Evolutionary conservation across 495 filamentous ascomycete genomes (phyloP), one percentile per base, ranked within the genome.

Genomic region (Xylaria longipes): DNA sequence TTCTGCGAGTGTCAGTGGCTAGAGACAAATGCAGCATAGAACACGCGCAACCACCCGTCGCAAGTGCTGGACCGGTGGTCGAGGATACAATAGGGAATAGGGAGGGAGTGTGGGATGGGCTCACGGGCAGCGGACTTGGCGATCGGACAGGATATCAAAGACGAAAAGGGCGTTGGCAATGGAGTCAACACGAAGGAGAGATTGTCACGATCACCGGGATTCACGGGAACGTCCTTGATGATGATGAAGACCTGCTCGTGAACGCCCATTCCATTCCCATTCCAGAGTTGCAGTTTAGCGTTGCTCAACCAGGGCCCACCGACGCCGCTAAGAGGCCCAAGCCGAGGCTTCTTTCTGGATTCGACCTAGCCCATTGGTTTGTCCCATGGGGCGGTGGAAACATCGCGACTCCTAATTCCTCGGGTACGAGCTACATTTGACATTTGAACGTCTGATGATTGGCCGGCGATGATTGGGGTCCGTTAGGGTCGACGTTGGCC

Each of bases 321-420:
- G 50, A 45, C 15, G 35, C 66, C 52, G 66, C 39, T 64, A 66
- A 41, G 62, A 15, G 37, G 12, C 27, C 39, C 46, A 71, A 71
- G 62, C 69, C 69, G 69, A 71, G 69, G 69, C 56, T 65, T 39
- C 29, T 71, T 41, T 48, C 69, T 50, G 39, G 8, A 66, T 60
- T 25, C 8, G 69, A 71, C 62, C 5, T 65, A 71, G 58, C 12
- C 29, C 25, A 52, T 37, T 52, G 43, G 57, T 29, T 64, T 9
- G 58, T 33, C 65, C 50, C 54, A 29, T 15, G 58, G 33, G 58
- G 60, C 58, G 22, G 35, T 43, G 41, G 68, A 31, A 64, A 56
- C 57, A 63, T 70, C 57, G 68, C 46, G 57, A 62, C 68, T 50
- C 50, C 66, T 22, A 1, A 6, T 67, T 56, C 54, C 66, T 69